phyloP scores from a whole-genome alignment of 1,284 basidiomycete genomes.

The Irpex rosettiformis region DNA sequence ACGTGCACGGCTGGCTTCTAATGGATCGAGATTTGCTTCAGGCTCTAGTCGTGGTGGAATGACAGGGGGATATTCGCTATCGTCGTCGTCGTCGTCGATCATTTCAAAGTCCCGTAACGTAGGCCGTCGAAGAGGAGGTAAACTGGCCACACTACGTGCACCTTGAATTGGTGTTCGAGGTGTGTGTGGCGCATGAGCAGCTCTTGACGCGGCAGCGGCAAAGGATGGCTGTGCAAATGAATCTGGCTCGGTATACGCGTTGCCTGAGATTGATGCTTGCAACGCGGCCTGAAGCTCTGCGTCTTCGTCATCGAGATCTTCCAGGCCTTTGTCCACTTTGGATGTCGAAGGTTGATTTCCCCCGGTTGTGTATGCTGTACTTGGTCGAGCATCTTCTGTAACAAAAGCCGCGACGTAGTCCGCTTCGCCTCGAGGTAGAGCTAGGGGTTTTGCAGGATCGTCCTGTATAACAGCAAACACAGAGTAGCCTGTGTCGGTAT shows the following conservation, averaged over 20 bases:
- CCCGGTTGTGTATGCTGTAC: constrained; percentile 17
- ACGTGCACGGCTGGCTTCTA: constrained; percentile 64
- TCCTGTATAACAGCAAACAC: constrained; percentile 75
- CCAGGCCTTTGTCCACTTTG: not conserved
- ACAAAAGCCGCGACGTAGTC: constrained; percentile 62
- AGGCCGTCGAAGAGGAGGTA: not conserved
- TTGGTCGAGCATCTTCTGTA: constrained; percentile 38
- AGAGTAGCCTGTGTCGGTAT: constrained; percentile 67
- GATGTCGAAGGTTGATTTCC: not conserved
- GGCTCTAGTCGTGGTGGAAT: constrained; percentile 6
- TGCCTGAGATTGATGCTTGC: constrained; percentile 64
- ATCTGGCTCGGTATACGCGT: not conserved
- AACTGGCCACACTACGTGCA: not conserved
- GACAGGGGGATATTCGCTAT: constrained; percentile 10
- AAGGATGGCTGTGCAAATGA: not conserved
- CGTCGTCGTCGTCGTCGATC: constrained; percentile 20
- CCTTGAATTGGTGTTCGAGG: not conserved
- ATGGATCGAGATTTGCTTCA: constrained; percentile 41
- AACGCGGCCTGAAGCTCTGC: constrained; percentile 82
- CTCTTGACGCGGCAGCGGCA: not conserved
- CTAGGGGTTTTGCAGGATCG: constrained; percentile 42
- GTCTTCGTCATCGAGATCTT: constrained; percentile 63
- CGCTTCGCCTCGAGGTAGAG: constrained; percentile 60
- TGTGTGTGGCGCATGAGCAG: not conserved
- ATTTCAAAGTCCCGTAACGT: not conserved